A percentile compares a stretch with the other conserved stretches of the same genome.
Conservation (phyloP, 177 flowering plant genomes). For the Tripterygium wilfordii region DNA sequence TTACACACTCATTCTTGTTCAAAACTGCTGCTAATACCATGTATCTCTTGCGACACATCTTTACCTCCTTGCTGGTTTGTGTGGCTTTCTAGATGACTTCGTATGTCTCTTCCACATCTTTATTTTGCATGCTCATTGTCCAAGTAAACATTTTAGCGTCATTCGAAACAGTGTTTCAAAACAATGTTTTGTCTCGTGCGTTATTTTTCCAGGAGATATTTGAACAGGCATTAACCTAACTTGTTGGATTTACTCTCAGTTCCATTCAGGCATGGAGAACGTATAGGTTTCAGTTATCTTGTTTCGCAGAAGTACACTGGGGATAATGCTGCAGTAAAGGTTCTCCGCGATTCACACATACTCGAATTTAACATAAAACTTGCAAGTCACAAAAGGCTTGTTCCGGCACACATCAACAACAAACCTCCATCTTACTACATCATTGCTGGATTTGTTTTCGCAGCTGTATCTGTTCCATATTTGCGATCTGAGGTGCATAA, state of each 20-base stretch:
- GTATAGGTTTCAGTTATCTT: constrained; percentile 90
- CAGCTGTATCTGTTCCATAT: constrained; percentile 79
- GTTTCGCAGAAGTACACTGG: constrained; percentile 91
- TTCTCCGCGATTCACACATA: constrained; percentile 60
- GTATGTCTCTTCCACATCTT: no score
- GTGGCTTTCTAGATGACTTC: no score
- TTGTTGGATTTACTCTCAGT: constrained; percentile 38
- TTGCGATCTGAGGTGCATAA: constrained; percentile 97
- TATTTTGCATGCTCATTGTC: no score
- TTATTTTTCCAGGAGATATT: no score
- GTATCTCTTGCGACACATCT: no score
- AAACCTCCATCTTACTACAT: constrained; percentile 86
- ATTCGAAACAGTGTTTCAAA: no score
- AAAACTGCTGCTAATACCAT: no score
- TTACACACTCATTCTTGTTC: no score
- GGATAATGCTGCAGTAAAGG: constrained; percentile 61
- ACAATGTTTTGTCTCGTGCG: no score
- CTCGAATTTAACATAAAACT: constrained; percentile 55
- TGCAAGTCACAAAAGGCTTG: constrained; percentile 53
- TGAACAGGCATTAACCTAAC: not conserved
- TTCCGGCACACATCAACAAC: constrained; percentile 73
- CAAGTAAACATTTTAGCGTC: no score
- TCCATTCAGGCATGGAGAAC: constrained; percentile 92
- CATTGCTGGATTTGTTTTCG: constrained; percentile 83
- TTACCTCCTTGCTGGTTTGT: no score